These are phyloP conservation scores for Zygosaccharomyces kombuchaensis DNA, from an alignment of 805 yeast species.

Conservation along the genomic window DNA sequence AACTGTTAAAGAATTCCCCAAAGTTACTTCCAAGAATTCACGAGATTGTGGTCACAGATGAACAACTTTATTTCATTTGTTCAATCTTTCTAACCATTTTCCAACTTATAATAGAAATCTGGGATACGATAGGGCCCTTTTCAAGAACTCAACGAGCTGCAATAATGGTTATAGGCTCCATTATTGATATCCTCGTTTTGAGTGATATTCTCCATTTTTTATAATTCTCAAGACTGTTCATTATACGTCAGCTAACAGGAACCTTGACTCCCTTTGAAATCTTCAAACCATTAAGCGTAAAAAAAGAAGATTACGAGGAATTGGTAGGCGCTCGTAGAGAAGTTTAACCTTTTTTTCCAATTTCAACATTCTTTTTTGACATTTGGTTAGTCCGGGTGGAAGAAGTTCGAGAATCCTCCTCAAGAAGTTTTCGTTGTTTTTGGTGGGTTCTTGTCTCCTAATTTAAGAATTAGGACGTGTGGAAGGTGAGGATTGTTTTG, in stretches of 20 bases:
- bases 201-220: background rate
- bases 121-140: background rate
- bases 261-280: background rate
- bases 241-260: background rate
- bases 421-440: conserved; percentile 2
- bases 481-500: background rate
- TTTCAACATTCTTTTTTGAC: background rate
- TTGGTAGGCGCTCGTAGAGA: background rate
- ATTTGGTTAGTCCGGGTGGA: background rate
- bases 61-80: too few relatives aligned
- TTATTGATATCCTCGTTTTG: background rate
- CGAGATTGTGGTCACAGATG: too few relatives aligned
- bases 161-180: too few relatives aligned
- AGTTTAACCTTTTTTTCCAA: background rate
- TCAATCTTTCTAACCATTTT: too few relatives aligned
- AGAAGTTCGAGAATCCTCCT: background rate
- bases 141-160: too few relatives aligned
- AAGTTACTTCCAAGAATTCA: too few relatives aligned
- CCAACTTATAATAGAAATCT: too few relatives aligned
- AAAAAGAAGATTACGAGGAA: background rate
- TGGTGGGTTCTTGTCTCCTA: background rate
- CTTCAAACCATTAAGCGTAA: background rate
- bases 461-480: background rate
- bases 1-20: too few relatives aligned
- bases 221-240: background rate